These are phyloP conservation scores for Monosporozyma aerobia DNA, from an alignment of 805 yeast genomes.

Conservation along the genomic window DNA sequence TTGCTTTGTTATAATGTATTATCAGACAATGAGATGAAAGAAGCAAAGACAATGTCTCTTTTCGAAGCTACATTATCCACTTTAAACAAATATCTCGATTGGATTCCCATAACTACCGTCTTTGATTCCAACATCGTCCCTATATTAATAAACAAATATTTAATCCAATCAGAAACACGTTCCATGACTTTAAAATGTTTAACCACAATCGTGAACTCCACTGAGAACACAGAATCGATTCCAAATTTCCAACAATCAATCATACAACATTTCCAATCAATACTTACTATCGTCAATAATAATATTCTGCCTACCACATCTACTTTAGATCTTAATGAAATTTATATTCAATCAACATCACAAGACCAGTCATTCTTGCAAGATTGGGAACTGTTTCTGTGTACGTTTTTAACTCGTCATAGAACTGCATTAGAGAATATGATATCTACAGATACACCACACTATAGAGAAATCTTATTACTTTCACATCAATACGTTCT, in stretches of 20 bases:
- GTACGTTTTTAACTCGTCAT: slow-evolving; percentile 72
- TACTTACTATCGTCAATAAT: slow-evolving; percentile 56
- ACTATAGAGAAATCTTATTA: slow-evolving; percentile 48
- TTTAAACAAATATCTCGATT: slow-evolving; percentile 70
- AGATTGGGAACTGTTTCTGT: slow-evolving; percentile 85
- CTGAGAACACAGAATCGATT: slow-evolving; percentile 38
- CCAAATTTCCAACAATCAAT: slow-evolving; percentile 36
- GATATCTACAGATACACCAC: slow-evolving; percentile 8
- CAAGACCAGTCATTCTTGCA: slow-evolving; percentile 86
- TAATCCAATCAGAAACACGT: slow-evolving; percentile 67
- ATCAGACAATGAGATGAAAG: slow-evolving; percentile 23
- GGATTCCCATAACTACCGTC: slow-evolving; percentile 84
- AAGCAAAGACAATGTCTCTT: slow-evolving; percentile 67
- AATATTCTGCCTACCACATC: slow-evolving; percentile 49
- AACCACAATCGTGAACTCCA: slow-evolving; percentile 72
- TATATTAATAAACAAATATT: slow-evolving; percentile 59
- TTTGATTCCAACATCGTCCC: slow-evolving; percentile 75
- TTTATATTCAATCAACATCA: slow-evolving; percentile 64
- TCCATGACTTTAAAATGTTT: slow-evolving; percentile 77
- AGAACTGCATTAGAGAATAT: slow-evolving; percentile 45
- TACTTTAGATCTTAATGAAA: slow-evolving; percentile 53
- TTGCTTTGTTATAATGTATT: slow-evolving; percentile 83
- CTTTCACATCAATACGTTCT: slow-evolving; percentile 71
- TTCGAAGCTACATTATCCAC: slow-evolving; percentile 72
- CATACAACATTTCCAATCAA: slow-evolving; percentile 52